These are phyloP conservation scores for Cladosporium austrohemisphaericum DNA, from an alignment of 2,329 filamentous ascomycete species.

Conservation along the genomic window DNA sequence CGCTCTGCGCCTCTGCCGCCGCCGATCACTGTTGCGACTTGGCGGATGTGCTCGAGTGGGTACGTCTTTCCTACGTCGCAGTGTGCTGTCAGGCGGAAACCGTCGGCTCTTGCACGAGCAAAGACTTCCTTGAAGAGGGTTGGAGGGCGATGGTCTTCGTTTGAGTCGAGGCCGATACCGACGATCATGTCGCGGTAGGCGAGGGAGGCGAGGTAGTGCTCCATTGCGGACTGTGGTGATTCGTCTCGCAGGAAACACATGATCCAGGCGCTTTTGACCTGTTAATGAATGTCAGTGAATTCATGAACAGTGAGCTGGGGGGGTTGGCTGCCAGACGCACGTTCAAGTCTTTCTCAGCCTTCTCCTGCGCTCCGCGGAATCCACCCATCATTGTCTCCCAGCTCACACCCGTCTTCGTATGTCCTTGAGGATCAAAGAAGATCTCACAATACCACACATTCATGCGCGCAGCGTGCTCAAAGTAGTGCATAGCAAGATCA, in stretches of 20 bases:
- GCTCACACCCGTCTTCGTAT: slow-evolving; percentile 37
- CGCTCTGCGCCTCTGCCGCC: slow-evolving; percentile 36
- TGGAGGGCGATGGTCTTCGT: slow-evolving; percentile 46
- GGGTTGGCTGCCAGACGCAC: background rate
- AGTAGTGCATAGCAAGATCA: slow-evolving; percentile 41
- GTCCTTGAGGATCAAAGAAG: slow-evolving; percentile 45
- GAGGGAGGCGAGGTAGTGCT: slow-evolving; percentile 38
- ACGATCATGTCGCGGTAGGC: slow-evolving; percentile 44
- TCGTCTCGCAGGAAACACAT: slow-evolving; percentile 45
- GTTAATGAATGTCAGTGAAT: background rate
- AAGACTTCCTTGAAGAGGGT: slow-evolving; percentile 44
- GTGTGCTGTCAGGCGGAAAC: slow-evolving; percentile 47
- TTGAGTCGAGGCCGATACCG: slow-evolving; percentile 47
- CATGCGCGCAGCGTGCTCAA: slow-evolving; percentile 32
- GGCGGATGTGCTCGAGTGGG: slow-evolving; percentile 42
- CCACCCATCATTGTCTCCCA: slow-evolving; percentile 35
- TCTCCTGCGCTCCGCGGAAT: slow-evolving; percentile 26
- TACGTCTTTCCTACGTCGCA: slow-evolving; percentile 52
- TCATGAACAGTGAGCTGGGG: too few relatives aligned
- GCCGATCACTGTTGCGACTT: slow-evolving; percentile 32
- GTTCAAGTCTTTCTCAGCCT: slow-evolving; percentile 16
- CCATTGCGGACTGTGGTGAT: slow-evolving; percentile 37
- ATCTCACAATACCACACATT: slow-evolving; percentile 42
- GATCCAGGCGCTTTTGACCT: slow-evolving; percentile 33
- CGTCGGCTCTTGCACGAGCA: slow-evolving; percentile 36